Conservation (phyloP, 169 alveolate genomes). For the Theileria sp. region DNA sequence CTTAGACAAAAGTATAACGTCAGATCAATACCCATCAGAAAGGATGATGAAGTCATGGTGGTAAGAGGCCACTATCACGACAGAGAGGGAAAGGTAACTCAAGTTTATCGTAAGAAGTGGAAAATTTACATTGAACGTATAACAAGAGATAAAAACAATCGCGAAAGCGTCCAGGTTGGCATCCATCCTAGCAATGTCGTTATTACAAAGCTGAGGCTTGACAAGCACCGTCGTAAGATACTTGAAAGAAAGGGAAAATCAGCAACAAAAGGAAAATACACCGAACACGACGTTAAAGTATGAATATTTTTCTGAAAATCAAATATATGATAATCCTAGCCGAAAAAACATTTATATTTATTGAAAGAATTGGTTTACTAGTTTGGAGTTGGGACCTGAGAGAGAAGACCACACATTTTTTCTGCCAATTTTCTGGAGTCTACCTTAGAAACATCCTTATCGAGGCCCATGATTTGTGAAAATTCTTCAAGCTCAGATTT, state of each 20-base stretch:
- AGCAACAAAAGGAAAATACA: slow-evolving; percentile 67
- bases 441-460: slow-evolving; percentile 12
- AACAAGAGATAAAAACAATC: slow-evolving; percentile 92
- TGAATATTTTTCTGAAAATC: background rate
- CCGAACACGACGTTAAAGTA: slow-evolving; percentile 69
- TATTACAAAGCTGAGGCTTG: slow-evolving; percentile 92
- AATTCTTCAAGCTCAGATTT: slow-evolving; percentile 39
- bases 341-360: background rate
- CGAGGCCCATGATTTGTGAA: slow-evolving; percentile 41
- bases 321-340: background rate
- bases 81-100: slow-evolving; percentile 96
- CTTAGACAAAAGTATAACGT: slow-evolving; percentile 93
- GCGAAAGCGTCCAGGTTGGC: slow-evolving; percentile 88
- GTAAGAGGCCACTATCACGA: slow-evolving; percentile 95
- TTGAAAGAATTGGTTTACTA: background rate
- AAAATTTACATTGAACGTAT: slow-evolving; percentile 94
- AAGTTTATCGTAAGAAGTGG: slow-evolving; percentile 97
- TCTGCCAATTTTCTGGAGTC: slow-evolving; percentile 53
- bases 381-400: slow-evolving; percentile 23
- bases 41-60: slow-evolving; percentile 97
- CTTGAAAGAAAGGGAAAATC: slow-evolving; percentile 89
- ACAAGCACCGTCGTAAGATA: slow-evolving; percentile 89
- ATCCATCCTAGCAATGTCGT: slow-evolving; percentile 95
- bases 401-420: slow-evolving; percentile 44
- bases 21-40: slow-evolving; percentile 95